Evolutionary conservation across 2,329 filamentous ascomycete species (phyloP).

Genomic region (Fusarium pilosicola): DNA sequence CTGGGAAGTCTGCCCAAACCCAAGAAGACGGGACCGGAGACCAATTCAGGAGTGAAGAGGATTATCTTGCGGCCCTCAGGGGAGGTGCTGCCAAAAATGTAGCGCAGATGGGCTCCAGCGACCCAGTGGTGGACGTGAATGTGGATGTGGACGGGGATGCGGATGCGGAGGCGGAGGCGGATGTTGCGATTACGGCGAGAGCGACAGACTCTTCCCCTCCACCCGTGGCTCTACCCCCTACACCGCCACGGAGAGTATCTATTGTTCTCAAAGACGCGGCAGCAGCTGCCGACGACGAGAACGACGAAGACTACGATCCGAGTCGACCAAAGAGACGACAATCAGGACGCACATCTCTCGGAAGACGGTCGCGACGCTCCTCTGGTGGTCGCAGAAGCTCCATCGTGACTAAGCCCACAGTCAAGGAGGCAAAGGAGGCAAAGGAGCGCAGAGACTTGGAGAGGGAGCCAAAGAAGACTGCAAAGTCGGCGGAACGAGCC

Average conservation of each 20-base stretch:
- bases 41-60: constrained; percentile 50
- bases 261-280: constrained; percentile 46
- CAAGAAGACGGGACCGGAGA: constrained; percentile 50
- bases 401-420: constrained; percentile 36
- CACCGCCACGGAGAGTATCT: constrained; percentile 44
- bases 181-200: constrained; percentile 33
- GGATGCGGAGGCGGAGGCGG: constrained; percentile 38
- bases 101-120: constrained; percentile 32
- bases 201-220: constrained; percentile 37
- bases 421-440: constrained; percentile 27
- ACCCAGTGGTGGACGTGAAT: constrained; percentile 36
- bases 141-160: not conserved
- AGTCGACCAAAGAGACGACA: constrained; percentile 50
- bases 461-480: constrained; percentile 17
- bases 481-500: constrained; percentile 1
- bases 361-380: constrained; percentile 44
- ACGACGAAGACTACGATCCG: constrained; percentile 58
- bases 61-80: constrained; percentile 58
- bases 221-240: constrained; percentile 34
- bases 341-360: constrained; percentile 47
- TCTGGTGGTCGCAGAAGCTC: constrained; percentile 37
- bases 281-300: constrained; percentile 46
- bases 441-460: constrained; percentile 24
- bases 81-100: constrained; percentile 42
- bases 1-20: constrained; percentile 77